These are phyloP conservation scores for Trichoderma arundinaceum DNA, from an alignment of 2,329 filamentous ascomycete genomes.

Conservation along the genomic window DNA sequence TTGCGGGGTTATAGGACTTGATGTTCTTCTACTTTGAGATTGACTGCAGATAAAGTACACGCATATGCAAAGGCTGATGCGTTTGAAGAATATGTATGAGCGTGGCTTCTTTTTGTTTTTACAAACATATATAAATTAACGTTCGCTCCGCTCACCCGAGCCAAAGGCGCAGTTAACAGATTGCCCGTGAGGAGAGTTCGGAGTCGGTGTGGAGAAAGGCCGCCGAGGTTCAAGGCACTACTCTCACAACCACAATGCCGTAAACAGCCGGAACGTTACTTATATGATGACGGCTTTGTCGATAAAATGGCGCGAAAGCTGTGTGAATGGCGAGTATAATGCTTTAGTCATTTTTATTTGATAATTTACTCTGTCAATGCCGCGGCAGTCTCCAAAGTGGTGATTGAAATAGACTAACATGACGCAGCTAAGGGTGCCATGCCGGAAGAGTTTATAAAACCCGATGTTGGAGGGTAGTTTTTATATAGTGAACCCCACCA, in stretches of 20 bases:
- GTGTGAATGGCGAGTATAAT: background rate
- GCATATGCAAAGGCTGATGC: background rate
- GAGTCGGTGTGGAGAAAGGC: slow-evolving; percentile 9
- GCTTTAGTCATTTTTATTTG: background rate
- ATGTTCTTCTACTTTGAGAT: background rate
- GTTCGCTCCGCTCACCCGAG: slow-evolving; percentile 16
- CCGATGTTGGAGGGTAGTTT: slow-evolving; percentile 7
- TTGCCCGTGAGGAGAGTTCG: slow-evolving; percentile 7
- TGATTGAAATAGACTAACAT: background rate
- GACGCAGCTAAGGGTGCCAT: background rate
- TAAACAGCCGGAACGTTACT: slow-evolving; percentile 13
- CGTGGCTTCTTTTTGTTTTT: background rate
- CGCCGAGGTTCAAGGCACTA: background rate
- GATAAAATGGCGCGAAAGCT: background rate
- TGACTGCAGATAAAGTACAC: no score
- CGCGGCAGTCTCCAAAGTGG: background rate
- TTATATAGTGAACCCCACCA: background rate
- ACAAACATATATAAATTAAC: background rate
- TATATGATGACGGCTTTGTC: background rate
- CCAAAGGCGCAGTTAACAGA: slow-evolving; percentile 17
- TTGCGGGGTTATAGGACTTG: background rate
- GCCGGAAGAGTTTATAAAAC: slow-evolving; percentile 13
- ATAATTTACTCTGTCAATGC: background rate
- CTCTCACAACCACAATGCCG: background rate
- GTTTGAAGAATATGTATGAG: background rate